Evolutionary conservation across 495 filamentous ascomycete genomes (phyloP), one percentile per base, ranked within the genome.

Genomic region (Penicillium ochrochloron): DNA sequence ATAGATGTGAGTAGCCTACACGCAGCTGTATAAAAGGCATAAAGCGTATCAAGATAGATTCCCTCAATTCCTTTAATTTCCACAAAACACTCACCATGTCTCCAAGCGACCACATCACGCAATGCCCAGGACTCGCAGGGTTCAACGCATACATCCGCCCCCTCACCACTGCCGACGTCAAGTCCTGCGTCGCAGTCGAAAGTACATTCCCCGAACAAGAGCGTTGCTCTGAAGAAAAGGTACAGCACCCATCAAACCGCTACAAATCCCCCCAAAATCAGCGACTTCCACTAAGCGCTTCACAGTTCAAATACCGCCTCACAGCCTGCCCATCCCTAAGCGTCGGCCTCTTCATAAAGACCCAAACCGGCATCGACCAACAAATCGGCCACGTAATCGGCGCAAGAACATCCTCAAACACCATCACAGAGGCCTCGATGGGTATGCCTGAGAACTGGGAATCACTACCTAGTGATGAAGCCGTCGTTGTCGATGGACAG

Each of bases 181-280:
- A 71, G n/a, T 66, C 64, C 15, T 73, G 70, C 53, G 60, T 65
- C n/a, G 23, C 15, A 0, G 70, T 73, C 27, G 68, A 71, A 34
- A 55, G 37, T 19, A 61, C 70, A 51, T 73, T 73, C 34, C 52
- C 57, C 19, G 63, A 68, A 25, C 51, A 66, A 14, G 70, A 73
- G 53, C 51, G 66, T 33, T 73, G 70, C 31, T 73, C 70, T 0
- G 68, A 73, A 34, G 66, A 69, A 46, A 73, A 73, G 64, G 70
- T 73, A 54, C 19, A 29, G 4, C 1, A 1, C 25, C 25, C 25
- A 27, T 27, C 25, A 27, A 27, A 27, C 25, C 25, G 2, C 25
- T 27, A 27, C 25, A 27, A 2, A 27, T 27, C 25, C 25, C 25
- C 25, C n/a, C n/a, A n/a, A n/a, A n/a, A n/a, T n/a, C 6, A 11